Evolutionary conservation across 805 yeast species (phyloP).

Genomic region (Maudiozyma barnettii): DNA sequence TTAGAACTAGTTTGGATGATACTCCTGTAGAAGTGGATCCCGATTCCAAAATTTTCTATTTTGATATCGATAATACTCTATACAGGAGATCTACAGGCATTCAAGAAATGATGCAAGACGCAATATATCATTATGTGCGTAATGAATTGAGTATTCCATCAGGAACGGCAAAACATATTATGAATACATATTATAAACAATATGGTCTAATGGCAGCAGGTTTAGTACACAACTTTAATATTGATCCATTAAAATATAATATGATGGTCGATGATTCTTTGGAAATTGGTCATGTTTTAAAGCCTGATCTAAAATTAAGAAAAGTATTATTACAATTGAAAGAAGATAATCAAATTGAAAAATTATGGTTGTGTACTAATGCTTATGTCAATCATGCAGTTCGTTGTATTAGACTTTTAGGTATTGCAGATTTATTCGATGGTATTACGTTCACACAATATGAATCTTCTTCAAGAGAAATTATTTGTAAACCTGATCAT

Average conservation of each 20-base stretch:
- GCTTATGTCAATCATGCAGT: slow-evolving; percentile 86
- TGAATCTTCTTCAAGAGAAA: slow-evolving; percentile 40
- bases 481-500: slow-evolving; percentile 82
- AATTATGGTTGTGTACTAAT: slow-evolving; percentile 85
- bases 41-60: slow-evolving; percentile 44
- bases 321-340: slow-evolving; percentile 37
- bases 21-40: slow-evolving; percentile 17
- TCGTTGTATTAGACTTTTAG: slow-evolving; percentile 66
- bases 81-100: slow-evolving; percentile 63
- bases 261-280: slow-evolving; percentile 80
- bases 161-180: slow-evolving; percentile 62
- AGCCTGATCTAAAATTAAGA: slow-evolving; percentile 48
- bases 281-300: slow-evolving; percentile 63
- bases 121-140: slow-evolving; percentile 71
- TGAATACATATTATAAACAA: slow-evolving; percentile 61
- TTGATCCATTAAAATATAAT: slow-evolving; percentile 81
- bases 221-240: slow-evolving; percentile 46
- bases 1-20: slow-evolving; percentile 16
- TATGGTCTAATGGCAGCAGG: slow-evolving; percentile 93
- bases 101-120: slow-evolving; percentile 74
- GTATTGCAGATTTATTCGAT: slow-evolving; percentile 81
- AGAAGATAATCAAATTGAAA: slow-evolving; percentile 41
- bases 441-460: slow-evolving; percentile 91
- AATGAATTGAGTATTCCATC: slow-evolving; percentile 47
- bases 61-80: slow-evolving; percentile 88